Base-by-base conservation (phyloP, 164 flowering plant genomes). In the Vitis amurensis region DNA sequence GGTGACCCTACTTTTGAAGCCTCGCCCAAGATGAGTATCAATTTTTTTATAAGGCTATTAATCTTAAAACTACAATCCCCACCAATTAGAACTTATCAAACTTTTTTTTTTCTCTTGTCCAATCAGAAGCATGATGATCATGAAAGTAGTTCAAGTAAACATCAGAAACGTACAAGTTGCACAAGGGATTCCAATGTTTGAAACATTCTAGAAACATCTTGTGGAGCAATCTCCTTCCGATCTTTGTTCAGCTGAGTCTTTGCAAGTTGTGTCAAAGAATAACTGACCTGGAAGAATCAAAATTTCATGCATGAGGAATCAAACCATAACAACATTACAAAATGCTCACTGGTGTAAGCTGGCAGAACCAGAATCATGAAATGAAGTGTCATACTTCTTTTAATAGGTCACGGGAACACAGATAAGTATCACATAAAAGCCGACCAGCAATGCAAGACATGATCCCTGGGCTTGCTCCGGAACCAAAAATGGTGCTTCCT, bases 391-490 rank as follows among this genome's bases (percentile, higher is more conserved):
- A 9, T 80, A 96, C 99, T 97, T 96, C 98, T 83, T 87, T 96
- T 65, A 96, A 76, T 59, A 96, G 81, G 77, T 93, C 99, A 64
- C 99, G 91, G 29, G 99, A 88, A 75, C 88, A 87, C 79, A 93
- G 70, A 78, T 73, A 89, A 31, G 99, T 96, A 83, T 96, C 99
- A 85, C 99, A 96, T 69, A 96, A 79, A 67, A 96, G 92, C 55
- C 99, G 88, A 50, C 99, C 99, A 64, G 99, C 87, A 80, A 96
- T 88, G 78, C 98, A 96, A 57, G 97, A 85, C 92, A 96, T 83
- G 78, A 96, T 83, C 76, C 99, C 98, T 31, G 88, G 91, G 78
- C 97, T 93, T 74, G 98, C 97, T 72, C 98, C 99, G 68, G 97
- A 87, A 13, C 98, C 98, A 79, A 84, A 96, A 55, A 84, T 30